Percentiles rank a stretch among this genome's conserved stretches.
Conservation (phyloP, 495 filamentous ascomycete genomes). For the Lasiosphaeria hispida region DNA sequence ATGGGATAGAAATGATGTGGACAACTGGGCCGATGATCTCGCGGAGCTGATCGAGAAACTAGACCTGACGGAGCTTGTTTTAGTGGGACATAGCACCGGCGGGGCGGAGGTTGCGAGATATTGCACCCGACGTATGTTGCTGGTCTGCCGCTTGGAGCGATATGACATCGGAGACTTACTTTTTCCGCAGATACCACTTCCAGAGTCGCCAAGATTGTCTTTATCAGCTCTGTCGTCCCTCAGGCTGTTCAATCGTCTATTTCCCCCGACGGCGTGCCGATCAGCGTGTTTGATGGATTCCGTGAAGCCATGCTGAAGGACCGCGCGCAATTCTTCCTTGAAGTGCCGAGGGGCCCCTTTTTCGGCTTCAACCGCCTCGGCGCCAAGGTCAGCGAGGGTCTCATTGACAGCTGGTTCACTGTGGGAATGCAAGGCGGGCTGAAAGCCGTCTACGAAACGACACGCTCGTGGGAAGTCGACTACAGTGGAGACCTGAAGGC, state of each 20-base stretch:
- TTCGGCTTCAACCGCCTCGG: constrained; percentile 42
- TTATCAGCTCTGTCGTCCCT: constrained; percentile 38
- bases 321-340: constrained; percentile 40
- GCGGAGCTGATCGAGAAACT: constrained; percentile 36
- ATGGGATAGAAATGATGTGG: constrained; percentile 42
- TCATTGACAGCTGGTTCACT: constrained; percentile 42
- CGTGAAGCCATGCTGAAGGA: constrained; percentile 35
- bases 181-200: constrained; percentile 24
- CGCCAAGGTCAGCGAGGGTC: constrained; percentile 33
- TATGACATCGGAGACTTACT: too few relatives aligned
- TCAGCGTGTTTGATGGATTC: constrained; percentile 39
- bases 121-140: constrained; percentile 24
- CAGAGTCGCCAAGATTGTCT: constrained; percentile 38
- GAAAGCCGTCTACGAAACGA: constrained; percentile 39
- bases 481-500: constrained; percentile 42
- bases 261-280: constrained; percentile 35
- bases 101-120: constrained; percentile 42
- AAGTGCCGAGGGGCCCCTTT: constrained; percentile 44
- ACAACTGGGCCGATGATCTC: constrained; percentile 40
- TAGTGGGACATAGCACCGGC: constrained; percentile 45
- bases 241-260: constrained; percentile 33
- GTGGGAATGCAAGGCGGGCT: constrained; percentile 42
- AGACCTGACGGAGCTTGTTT: constrained; percentile 30
- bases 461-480: constrained; percentile 41
- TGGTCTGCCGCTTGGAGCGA: too few relatives aligned